A percentile compares a stretch with the other conserved stretches of the same genome.
Conservation (phyloP, 1,284 basidiomycete species). For the Sporisorium scitamineum region DNA sequence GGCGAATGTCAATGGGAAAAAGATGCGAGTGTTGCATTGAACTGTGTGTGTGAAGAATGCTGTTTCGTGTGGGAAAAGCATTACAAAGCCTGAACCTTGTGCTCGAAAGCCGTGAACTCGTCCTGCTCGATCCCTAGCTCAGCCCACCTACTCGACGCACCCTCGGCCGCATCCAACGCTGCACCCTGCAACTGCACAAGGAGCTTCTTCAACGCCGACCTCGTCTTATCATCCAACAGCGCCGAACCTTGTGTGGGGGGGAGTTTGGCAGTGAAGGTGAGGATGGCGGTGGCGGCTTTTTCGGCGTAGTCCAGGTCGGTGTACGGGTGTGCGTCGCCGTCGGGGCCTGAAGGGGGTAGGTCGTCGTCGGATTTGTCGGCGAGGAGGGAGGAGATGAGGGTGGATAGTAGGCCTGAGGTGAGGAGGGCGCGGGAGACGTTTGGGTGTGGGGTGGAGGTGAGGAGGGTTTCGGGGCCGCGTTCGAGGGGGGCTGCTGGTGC, state of each 20-base stretch:
- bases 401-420: conserved; percentile 54
- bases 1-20: neutral
- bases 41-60: no score
- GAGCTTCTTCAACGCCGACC: conserved; percentile 11
- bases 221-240: conserved; percentile 2
- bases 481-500: conserved; percentile 57
- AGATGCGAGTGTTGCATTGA: neutral
- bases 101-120: conserved; percentile 9
- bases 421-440: conserved; percentile 62
- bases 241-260: neutral
- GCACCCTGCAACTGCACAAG: conserved; percentile 14
- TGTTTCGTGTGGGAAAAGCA: neutral
- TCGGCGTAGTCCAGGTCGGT: conserved; percentile 84
- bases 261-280: conserved; percentile 54
- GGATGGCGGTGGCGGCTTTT: conserved; percentile 77
- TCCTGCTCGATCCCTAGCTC: conserved; percentile 23
- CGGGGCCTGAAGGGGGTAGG: conserved; percentile 74
- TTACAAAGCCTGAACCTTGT: conserved; percentile 14
- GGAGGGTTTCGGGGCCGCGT: conserved; percentile 62
- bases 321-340: conserved; percentile 75
- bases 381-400: conserved; percentile 61
- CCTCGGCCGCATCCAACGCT: conserved; percentile 6
- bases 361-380: conserved; percentile 42
- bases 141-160: conserved; percentile 9
- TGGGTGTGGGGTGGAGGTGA: conserved; percentile 52